A percentile compares a stretch with the other conserved stretches of the same genome.
Conservation (phyloP, 2,329 filamentous ascomycete species). For the Amphichorda felina region DNA sequence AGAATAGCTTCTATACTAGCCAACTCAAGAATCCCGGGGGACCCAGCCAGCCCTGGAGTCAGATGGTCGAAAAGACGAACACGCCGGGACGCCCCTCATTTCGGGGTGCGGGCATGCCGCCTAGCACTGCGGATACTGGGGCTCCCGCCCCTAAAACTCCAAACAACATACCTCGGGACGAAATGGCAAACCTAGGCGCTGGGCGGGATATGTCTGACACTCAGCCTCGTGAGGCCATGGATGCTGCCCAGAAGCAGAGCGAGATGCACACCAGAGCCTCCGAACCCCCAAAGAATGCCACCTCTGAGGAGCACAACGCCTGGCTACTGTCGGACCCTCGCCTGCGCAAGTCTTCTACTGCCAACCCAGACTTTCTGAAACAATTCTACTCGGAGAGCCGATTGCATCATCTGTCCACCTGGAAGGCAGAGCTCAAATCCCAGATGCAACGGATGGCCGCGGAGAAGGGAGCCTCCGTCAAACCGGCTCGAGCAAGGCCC, state of each 20-base stretch:
- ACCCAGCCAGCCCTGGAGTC: conserved; percentile 14
- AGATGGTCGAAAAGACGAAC: conserved; percentile 13
- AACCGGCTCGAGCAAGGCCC: conserved; percentile 33
- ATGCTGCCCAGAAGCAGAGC: not conserved
- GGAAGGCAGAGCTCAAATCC: conserved; percentile 91
- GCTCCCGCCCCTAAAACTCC: not conserved
- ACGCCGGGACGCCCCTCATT: conserved; percentile 7
- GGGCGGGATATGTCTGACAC: not conserved
- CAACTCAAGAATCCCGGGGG: conserved; percentile 42
- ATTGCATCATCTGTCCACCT: conserved; percentile 86
- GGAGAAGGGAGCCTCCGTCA: conserved; percentile 43
- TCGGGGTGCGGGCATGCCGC: not conserved
- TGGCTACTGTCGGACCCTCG: conserved; percentile 72
- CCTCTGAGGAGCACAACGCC: conserved; percentile 88
- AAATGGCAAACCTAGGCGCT: too few species aligned
- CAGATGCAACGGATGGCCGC: conserved; percentile 71
- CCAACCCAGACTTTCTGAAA: conserved; percentile 85
- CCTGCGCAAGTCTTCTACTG: conserved; percentile 78
- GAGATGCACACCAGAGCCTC: not conserved
- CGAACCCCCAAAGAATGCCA: conserved; percentile 49
- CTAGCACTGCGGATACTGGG: not conserved
- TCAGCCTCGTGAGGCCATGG: not conserved
- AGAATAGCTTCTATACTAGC: conserved; percentile 69
- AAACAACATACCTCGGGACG: not conserved
- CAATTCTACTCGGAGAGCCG: conserved; percentile 94